Evolutionary conservation across 495 filamentous ascomycete species (phyloP), one percentile per base, ranked within the genome.

Genomic region (Thozetella sp.): DNA sequence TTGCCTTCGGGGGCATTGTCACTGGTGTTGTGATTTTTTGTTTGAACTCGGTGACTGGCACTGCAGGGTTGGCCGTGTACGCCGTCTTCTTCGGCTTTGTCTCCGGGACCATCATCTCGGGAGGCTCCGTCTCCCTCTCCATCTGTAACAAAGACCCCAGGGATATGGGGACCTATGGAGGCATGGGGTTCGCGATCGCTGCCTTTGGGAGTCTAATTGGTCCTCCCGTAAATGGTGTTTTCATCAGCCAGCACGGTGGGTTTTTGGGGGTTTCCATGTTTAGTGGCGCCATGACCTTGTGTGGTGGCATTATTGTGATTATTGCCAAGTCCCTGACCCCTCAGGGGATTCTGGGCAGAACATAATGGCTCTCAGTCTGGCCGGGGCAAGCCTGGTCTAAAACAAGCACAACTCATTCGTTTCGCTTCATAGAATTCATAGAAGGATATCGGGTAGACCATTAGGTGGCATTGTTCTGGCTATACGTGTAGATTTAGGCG

Each of bases 131-230:
- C 0, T 72, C 77, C 0, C 63, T 86, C n/a, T 67, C 77, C 0
- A 58, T 71, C 34, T 76, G 72, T 53, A 63, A 78, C 4, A 66
- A 66, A 24, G 67, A 81, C 54, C 75, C 76, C 1, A 67, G 68
- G 56, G 64, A 84, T 30, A 68, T 83, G 19, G 82, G 83, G 1
- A 84, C 82, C 0, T 86, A 86, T 60, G 77, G 83, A 56, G 82
- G 83, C 19, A 82, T 82, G 80, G 82, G 77, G 1, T 72, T 86
- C 67, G 70, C 70, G 0, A 13, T 83, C 15, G 67, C 64, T 2
- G 72, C 80, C 0, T 40, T 84, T 4, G 78, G 74, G 0, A 66
- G 68, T 2, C 51, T 86, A 54, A 77, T 85, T 27, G 82, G 83
- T 0, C 83, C 85, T 17, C 83, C 83, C 0, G 71, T 83, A 19